Evolutionary conservation across 2,329 filamentous ascomycete species (phyloP).

Genomic region (Sporothrix brunneoviolacea): DNA sequence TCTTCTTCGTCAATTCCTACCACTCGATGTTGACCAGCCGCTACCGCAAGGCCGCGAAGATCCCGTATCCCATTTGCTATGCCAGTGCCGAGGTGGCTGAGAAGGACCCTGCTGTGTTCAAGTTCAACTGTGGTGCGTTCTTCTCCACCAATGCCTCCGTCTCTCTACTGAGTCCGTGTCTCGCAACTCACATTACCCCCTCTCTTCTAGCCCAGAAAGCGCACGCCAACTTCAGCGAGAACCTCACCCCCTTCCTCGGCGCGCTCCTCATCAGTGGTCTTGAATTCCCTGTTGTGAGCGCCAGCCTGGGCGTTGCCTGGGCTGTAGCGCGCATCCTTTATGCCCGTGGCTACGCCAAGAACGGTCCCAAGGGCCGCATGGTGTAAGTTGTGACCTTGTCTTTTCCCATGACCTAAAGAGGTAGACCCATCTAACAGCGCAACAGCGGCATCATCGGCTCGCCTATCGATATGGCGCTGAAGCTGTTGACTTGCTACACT

Average conservation of each 20-base stretch:
- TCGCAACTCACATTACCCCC: no score
- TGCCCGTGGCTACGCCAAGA: constrained; percentile 45
- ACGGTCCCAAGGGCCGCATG: constrained; percentile 39
- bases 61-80: constrained; percentile 53
- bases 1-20: constrained; percentile 50
- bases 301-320: constrained; percentile 47
- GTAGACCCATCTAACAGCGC: not conserved
- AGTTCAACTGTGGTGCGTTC: constrained; percentile 54
- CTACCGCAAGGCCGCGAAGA: constrained; percentile 45
- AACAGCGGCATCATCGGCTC: constrained; percentile 29
- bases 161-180: no score
- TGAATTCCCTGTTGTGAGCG: constrained; percentile 43
- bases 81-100: constrained; percentile 46
- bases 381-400: constrained; percentile 23
- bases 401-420: not conserved
- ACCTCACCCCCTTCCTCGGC: constrained; percentile 45
- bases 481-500: constrained; percentile 38
- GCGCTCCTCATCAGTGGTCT: constrained; percentile 51
- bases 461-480: constrained; percentile 33
- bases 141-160: not conserved
- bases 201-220: constrained; percentile 45
- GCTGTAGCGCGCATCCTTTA: constrained; percentile 46
- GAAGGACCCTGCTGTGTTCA: constrained; percentile 46
- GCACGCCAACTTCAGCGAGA: constrained; percentile 59
- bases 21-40: constrained; percentile 42